Percentiles rank a stretch among this genome's conserved stretches.
Evolutionary conservation across 176 grass and related monocot genomes (phyloP).

Genomic region (Thalia dealbata): DNA sequence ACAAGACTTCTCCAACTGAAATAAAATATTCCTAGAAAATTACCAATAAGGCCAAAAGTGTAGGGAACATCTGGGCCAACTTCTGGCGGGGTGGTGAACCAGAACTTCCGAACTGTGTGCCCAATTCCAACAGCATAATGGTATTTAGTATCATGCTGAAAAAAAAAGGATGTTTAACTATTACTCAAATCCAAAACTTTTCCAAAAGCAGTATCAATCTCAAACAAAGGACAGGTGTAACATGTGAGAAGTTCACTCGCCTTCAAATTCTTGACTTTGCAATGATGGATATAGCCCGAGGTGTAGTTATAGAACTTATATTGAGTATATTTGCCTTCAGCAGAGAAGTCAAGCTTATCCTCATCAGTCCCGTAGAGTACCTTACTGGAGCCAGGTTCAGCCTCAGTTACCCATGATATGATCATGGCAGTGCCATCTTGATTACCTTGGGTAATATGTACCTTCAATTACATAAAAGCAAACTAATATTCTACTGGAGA

Average conservation of each 20-base stretch:
- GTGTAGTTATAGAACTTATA: slow-evolving; percentile 82
- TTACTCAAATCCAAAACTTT: not conserved
- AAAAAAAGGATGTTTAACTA: slow-evolving; percentile 1
- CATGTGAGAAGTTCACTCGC: slow-evolving; percentile 17
- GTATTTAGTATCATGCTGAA: slow-evolving; percentile 85
- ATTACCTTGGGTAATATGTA: slow-evolving; percentile 61
- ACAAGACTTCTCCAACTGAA: not conserved
- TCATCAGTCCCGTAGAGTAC: slow-evolving; percentile 40
- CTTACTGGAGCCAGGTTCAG: slow-evolving; percentile 29
- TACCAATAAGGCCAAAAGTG: slow-evolving; percentile 82
- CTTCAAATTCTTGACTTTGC: slow-evolving; percentile 56
- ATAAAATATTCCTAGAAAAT: not conserved
- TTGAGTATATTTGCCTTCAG: slow-evolving; percentile 23
- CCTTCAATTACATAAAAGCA: slow-evolving; percentile 19
- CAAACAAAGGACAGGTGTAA: not conserved
- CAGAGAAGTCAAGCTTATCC: slow-evolving; percentile 22
- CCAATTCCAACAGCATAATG: slow-evolving; percentile 73
- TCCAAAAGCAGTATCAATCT: not conserved
- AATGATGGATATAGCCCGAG: slow-evolving; percentile 89
- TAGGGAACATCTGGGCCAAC: slow-evolving; percentile 79
- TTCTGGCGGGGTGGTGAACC: slow-evolving; percentile 77
- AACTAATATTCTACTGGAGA: not conserved
- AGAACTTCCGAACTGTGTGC: slow-evolving; percentile 50
- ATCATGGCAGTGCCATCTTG: slow-evolving; percentile 36
- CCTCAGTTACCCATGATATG: slow-evolving; percentile 43